phyloP scores from a whole-genome alignment of 2,329 filamentous ascomycete genomes.

The Aspergillus brunneoviolaceus region DNA sequence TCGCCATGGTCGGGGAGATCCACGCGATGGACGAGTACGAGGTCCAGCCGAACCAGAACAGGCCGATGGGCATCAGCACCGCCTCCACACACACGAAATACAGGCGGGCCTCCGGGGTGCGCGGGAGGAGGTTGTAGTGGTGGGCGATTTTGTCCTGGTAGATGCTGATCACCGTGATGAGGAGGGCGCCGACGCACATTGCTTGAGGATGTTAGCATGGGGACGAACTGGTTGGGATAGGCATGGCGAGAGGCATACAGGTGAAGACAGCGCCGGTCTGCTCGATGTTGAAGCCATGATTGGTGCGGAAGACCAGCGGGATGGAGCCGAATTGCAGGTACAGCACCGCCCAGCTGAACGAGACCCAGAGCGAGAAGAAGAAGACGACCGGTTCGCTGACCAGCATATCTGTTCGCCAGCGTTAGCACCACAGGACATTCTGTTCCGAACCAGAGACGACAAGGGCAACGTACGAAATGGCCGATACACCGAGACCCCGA shows the following conservation, averaged over 20 bases:
- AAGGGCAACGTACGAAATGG: slow-evolving; percentile 62
- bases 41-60: slow-evolving; percentile 80
- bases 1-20: slow-evolving; percentile 68
- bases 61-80: slow-evolving; percentile 71
- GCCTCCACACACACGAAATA: slow-evolving; percentile 81
- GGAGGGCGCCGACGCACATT: slow-evolving; percentile 64
- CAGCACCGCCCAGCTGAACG: slow-evolving; percentile 85
- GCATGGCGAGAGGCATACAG: slow-evolving; percentile 25
- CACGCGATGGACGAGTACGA: slow-evolving; percentile 63
- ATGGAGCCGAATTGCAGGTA: slow-evolving; percentile 83
- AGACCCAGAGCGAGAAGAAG: slow-evolving; percentile 82
- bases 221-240: not conserved
- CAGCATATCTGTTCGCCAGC: slow-evolving; percentile 48
- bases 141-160: slow-evolving; percentile 68
- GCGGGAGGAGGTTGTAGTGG: slow-evolving; percentile 46
- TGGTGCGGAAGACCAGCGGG: slow-evolving; percentile 70
- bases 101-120: slow-evolving; percentile 70
- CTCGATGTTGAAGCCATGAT: slow-evolving; percentile 66
- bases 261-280: slow-evolving; percentile 71
- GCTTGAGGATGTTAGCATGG: slow-evolving; percentile 38
- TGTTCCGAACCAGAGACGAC: no score
- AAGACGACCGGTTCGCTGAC: slow-evolving; percentile 63
- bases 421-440: not conserved
- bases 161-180: slow-evolving; percentile 69
- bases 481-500: slow-evolving; percentile 70